Evolutionary conservation across 2,329 filamentous ascomycete species (phyloP), one percentile per base, ranked within the genome.

Genomic region (Stylonectria norvegica): DNA sequence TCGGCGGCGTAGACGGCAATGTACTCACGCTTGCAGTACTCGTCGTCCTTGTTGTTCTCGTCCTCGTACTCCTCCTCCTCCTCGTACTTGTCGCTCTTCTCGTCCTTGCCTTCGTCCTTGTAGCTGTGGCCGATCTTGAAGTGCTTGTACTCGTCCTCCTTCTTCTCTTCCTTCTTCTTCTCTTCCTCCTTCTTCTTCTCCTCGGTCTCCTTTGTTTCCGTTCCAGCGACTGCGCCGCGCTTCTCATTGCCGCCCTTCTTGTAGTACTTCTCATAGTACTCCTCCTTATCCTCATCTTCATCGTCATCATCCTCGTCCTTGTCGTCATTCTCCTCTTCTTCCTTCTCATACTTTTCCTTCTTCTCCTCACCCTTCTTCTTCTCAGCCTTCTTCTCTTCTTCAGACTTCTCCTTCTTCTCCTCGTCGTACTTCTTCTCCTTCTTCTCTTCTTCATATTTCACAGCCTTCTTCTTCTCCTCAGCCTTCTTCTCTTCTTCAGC

Each of bases 271-370:
- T 23, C 22, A 5, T 45, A 34, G 27, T 51, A 36, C 9, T 40
- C 34, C 20, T 40, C 20, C 34, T 43, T 49, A 28, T 37, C 33
- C 5, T 45, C 28, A 18, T 27, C 38, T 10, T 39, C 9, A 19
- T 46, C 38, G 17, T 42, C 33, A n/a, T 42, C 36, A 17, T 40
- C 36, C 25, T 51, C 48, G 5, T 48, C 22, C 5, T 30, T 34
- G 36, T 48, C 38, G 16, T 30, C 8, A 15, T 30, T 8, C 27
- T 30, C 15, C 6, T 15, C 14, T 18, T 34, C 31, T 9, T 34
- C 12, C 7, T 22, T 5, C 16, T 34, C 11, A 18, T 34, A 12
- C 17, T 34, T 16, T 7, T 10, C 17, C 17, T 34, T 12, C 16
- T 34, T 10, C 17, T 22, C 6, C 17, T 34, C 19, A n/a, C 15